A percentile compares a stretch with the other conserved stretches of the same genome.
These are phyloP conservation scores for Borealophlyctis nickersoniae DNA, from an alignment of 192 early-diverging fungal genomes.

Conservation along the genomic window DNA sequence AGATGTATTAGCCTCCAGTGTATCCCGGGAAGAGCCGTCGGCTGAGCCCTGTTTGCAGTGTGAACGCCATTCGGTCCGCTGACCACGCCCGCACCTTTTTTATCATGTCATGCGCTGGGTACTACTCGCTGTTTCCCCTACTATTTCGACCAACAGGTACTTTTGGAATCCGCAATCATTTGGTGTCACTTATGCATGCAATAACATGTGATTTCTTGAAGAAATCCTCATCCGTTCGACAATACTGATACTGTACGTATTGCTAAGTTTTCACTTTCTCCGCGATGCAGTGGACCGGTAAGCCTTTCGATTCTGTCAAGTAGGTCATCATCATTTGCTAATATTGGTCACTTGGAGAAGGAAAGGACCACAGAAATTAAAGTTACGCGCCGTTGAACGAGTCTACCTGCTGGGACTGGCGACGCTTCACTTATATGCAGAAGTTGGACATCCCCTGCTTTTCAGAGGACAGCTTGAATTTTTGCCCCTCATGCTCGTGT, in stretches of 20 bases:
- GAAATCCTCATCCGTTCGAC: too few species aligned
- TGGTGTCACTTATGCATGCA: too few species aligned
- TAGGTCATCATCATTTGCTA: conserved; percentile 25
- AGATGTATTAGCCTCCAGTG: too few species aligned
- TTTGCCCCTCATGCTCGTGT: conserved; percentile 76
- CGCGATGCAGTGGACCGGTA: conserved; percentile 13
- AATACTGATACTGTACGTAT: conserved; percentile 24
- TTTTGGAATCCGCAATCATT: too few species aligned
- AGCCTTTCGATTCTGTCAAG: too few species aligned
- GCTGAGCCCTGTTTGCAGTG: conserved; percentile 30
- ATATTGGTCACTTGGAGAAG: conserved; percentile 14
- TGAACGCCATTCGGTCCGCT: conserved; percentile 45
- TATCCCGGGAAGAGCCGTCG: too few species aligned
- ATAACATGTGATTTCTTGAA: too few species aligned
- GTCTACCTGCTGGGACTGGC: conserved; percentile 59
- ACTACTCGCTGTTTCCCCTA: conserved; percentile 67
- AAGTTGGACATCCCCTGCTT: conserved; percentile 51
- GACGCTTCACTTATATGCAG: conserved; percentile 51
- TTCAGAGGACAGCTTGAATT: conserved; percentile 64
- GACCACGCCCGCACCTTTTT: conserved; percentile 55
- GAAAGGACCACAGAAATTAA: too few species aligned
- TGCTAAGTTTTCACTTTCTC: conserved; percentile 25
- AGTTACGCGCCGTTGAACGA: conserved; percentile 37
- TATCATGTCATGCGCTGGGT: conserved; percentile 60
- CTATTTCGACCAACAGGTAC: conserved; percentile 66